These are phyloP conservation scores for Vachellia collinsii DNA, from an alignment of 306 rosid species.

Conservation along the genomic window DNA sequence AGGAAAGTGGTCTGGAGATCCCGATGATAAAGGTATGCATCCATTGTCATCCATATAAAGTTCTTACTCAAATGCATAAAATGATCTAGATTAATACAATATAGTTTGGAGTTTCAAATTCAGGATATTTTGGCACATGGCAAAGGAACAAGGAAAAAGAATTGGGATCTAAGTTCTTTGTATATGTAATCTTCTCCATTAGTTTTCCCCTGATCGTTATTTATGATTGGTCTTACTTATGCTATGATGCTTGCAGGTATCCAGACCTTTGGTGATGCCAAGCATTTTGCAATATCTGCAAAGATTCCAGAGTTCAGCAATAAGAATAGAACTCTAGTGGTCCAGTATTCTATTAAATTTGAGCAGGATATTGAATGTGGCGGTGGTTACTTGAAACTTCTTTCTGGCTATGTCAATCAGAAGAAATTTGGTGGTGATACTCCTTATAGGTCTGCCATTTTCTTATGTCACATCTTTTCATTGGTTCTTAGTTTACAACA, in stretches of 20 bases:
- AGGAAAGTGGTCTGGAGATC: conserved; percentile 82
- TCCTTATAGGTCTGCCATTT: conserved; percentile 73
- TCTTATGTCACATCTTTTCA: conserved; percentile 2
- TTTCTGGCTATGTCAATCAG: conserved; percentile 94
- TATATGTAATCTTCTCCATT: not conserved
- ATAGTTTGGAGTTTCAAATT: not conserved
- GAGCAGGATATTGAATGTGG: conserved; percentile 99
- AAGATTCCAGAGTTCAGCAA: conserved; percentile 81
- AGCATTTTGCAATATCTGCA: conserved; percentile 88
- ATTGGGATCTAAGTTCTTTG: not conserved
- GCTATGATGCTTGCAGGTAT: conserved; percentile 61
- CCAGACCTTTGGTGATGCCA: conserved; percentile 89
- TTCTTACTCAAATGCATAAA: conserved; percentile 11
- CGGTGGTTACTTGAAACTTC: conserved; percentile 93
- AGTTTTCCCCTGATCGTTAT: not conserved
- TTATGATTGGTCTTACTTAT: conserved; percentile 12
- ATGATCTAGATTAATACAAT: conserved; percentile 12
- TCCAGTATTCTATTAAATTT: conserved; percentile 85
- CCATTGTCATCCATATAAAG: too few species aligned
- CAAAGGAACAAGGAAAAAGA: not conserved
- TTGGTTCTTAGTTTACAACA: conserved; percentile 8
- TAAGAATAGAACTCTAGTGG: conserved; percentile 73
- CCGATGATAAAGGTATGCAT: conserved; percentile 70
- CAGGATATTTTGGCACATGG: not conserved
- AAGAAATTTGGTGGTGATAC: conserved; percentile 95